Evolutionary conservation across 2,329 filamentous ascomycete species (phyloP), one percentile per base, ranked within the genome.

Genomic region (Herpotrichia juniperi): DNA sequence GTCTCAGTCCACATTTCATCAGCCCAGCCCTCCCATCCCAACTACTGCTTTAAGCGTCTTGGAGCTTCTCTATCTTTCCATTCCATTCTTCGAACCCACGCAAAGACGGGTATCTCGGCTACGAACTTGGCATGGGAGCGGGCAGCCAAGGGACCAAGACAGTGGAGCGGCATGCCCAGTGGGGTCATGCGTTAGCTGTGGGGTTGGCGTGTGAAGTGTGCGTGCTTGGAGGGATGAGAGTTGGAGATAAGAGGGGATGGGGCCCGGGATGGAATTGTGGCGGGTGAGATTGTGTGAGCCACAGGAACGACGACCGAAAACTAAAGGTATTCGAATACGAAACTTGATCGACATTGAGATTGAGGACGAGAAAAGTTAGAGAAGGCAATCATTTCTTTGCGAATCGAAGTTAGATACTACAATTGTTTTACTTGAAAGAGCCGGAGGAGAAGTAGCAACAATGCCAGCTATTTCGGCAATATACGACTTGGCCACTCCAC

Each of bases 391-490:
- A 19, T 39, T 8, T 11, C 34, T 10, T 8, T 16, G 10, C 6
- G 37, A 42, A 24, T 21, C 21, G 21, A 19, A 9, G 11, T 10
- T 19, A 8, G 12, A 6, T 42, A 25, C 19, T 11, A 21, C 12
- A 12, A 21, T 42, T 21, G 12, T 42, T 42, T 12, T 16, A 6
- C 24, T 19, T 19, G 37, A 12, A 19, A 39, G 34, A 9, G 9
- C 37, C 9, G 22, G 9, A 26, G 14, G 32, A n/a, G 8, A 35
- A n/a, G 17, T 22, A 10, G 37, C 37, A 42, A 42, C 9, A 19
- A 44, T 44, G 42, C 42, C 42, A 6, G 42, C 42, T 5, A 17
- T 44, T n/a, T n/a, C n/a, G n/a, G n/a, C n/a, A n/a, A n/a, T n/a
- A n/a, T n/a, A n/a, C n/a, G n/a, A n/a, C n/a, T n/a, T n/a, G n/a